Base-by-base conservation (phyloP, 306 rosid species). In the Fagus crenata region DNA sequence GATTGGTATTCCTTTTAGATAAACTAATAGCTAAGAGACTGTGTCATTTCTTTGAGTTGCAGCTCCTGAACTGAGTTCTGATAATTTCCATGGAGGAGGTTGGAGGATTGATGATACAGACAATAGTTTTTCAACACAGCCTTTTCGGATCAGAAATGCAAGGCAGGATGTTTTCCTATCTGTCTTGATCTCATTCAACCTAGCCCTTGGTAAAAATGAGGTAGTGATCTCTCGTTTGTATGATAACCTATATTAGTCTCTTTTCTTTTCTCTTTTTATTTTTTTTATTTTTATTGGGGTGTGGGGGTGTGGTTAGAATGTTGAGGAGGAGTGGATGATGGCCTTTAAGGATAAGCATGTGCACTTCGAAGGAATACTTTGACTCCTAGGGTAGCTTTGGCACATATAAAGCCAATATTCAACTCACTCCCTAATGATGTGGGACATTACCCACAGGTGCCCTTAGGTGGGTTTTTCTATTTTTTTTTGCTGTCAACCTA, bases 51-150 rank as follows among this genome's bases (percentile, higher is more conserved):
- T 73, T 83, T 81, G 78, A 71, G 76, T 43, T 82, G 88, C 93
- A 93, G 97, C 86, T 77, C 93, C 96, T 55, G 93, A 89, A 64
- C 72, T 82, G 58, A 89, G 83, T 71, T 83, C 84, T 67, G 92
- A 88, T 74, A 87, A 86, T 87, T 78, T 79, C 76, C 77, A 86
- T 86, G 89, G 90, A 22, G 28, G 28, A 69, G 91, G 89, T 63
- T 93, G 97, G 97, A 87, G 80, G 84, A 90, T 93, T 77, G 90
- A 93, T 79, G 96, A 93, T 80, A 77, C 87, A 32, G 97, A 93
- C 88, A 90, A 93, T 83, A 93, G 97, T 84, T 93, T 93, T 84
- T 89, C 86, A 46, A 89, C 96, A 46, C 96, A 89, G 54, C 89
- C 96, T 43, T 93, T 93, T 78, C 89, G 85, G 76, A 88, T 93